A percentile compares a stretch with the other conserved stretches of the same genome.
phyloP scores from a whole-genome alignment of 495 filamentous ascomycete genomes.

The Usnea hakonensis region DNA sequence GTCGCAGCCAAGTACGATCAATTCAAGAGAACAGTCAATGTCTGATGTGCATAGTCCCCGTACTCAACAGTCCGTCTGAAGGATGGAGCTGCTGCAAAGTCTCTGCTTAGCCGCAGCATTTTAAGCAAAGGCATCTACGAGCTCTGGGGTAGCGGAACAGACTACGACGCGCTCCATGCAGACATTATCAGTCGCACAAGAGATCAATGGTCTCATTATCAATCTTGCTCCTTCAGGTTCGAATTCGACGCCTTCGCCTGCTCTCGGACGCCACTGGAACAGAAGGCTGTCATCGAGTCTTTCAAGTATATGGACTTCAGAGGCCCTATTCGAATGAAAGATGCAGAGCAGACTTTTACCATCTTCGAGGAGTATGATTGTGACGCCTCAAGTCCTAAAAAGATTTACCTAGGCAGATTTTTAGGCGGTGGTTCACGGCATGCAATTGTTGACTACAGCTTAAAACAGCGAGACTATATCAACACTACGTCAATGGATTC shows the following conservation, averaged over 20 bases:
- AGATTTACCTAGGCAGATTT: constrained; percentile 63
- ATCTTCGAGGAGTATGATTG: constrained; percentile 72
- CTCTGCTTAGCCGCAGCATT: constrained; percentile 66
- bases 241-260: constrained; percentile 68
- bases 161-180: constrained; percentile 61
- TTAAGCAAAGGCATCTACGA: constrained; percentile 76
- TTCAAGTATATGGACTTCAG: constrained; percentile 72
- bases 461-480: constrained; percentile 91
- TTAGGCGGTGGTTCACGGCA: constrained; percentile 56
- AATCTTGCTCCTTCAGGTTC: constrained; percentile 66
- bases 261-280: constrained; percentile 50
- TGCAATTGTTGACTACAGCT: constrained; percentile 59
- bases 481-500: constrained; percentile 96
- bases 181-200: constrained; percentile 49
- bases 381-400: constrained; percentile 47
- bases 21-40: background rate
- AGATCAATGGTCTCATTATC: constrained; percentile 59
- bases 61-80: constrained; percentile 71
- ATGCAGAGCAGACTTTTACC: constrained; percentile 63
- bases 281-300: constrained; percentile 64
- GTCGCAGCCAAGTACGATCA: background rate
- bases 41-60: constrained; percentile 55
- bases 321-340: constrained; percentile 66
- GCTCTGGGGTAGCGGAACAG: constrained; percentile 70
- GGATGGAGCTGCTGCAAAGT: constrained; percentile 54